phyloP scores from a whole-genome alignment of 83 land plant species.

The Picea abies region DNA sequence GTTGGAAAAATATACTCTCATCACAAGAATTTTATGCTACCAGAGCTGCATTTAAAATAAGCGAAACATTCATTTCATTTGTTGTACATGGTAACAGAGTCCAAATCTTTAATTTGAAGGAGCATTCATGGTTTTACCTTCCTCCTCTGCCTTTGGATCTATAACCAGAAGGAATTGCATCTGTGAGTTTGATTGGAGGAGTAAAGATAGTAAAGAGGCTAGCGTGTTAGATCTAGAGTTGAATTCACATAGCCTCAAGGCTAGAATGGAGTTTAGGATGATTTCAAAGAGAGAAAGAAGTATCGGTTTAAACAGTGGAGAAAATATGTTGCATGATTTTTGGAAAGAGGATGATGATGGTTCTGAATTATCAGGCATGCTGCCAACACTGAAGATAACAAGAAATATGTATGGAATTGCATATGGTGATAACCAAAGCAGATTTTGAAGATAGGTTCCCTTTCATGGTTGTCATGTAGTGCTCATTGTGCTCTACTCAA shows the following conservation, averaged over 20 bases:
- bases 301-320: not conserved
- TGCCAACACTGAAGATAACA: not conserved
- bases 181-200: not conserved
- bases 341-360: not conserved
- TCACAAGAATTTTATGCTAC: too few relatives aligned
- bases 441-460: constrained; percentile 25
- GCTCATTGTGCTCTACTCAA: constrained; percentile 35
- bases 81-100: too few relatives aligned
- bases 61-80: too few relatives aligned
- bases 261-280: not conserved
- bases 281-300: not conserved
- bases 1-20: too few relatives aligned
- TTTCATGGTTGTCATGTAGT: constrained; percentile 28
- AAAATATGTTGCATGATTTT: not conserved
- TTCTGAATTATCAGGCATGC: not conserved
- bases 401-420: constrained; percentile 21
- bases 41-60: too few relatives aligned
- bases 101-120: too few relatives aligned
- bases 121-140: too few relatives aligned
- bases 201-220: not conserved
- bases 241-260: not conserved
- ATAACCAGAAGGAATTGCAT: too few relatives aligned
- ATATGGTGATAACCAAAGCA: constrained; percentile 33
- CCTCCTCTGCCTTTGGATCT: too few relatives aligned
- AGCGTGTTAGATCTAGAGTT: not conserved